A percentile compares a stretch with the other conserved stretches of the same genome.
Evolutionary conservation across 2,329 filamentous ascomycete species (phyloP).

Genomic region (Xylaria sp.): DNA sequence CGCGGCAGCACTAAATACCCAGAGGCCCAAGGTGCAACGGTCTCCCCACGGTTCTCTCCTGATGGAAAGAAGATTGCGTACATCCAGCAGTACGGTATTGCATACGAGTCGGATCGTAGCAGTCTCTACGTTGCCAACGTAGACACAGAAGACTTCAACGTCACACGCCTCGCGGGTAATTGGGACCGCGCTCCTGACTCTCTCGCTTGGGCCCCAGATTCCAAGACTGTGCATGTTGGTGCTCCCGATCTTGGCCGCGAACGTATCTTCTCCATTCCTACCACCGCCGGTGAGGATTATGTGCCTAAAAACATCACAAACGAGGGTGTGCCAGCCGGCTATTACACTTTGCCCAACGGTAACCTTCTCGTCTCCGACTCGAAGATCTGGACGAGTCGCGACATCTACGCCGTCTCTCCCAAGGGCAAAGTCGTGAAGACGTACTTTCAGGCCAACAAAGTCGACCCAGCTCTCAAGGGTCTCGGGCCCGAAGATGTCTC

Average conservation of each 20-base stretch:
- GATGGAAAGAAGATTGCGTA: constrained; percentile 64
- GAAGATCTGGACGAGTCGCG: constrained; percentile 45
- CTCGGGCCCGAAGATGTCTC: constrained; percentile 42
- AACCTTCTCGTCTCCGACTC: constrained; percentile 42
- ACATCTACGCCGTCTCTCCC: constrained; percentile 41
- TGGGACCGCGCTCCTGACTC: constrained; percentile 42
- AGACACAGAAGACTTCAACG: constrained; percentile 55
- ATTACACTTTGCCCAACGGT: constrained; percentile 38
- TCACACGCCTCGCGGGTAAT: constrained; percentile 40
- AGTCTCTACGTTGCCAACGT: constrained; percentile 46
- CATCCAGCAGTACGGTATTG: constrained; percentile 63
- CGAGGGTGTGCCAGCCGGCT: constrained; percentile 39
- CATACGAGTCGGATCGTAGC: constrained; percentile 58
- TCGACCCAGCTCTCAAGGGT: constrained; percentile 43
- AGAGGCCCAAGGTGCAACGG: constrained; percentile 44
- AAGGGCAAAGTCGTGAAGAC: constrained; percentile 38
- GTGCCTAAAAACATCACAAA: constrained; percentile 43
- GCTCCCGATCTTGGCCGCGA: constrained; percentile 41
- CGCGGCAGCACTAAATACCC: constrained; percentile 40
- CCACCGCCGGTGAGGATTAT: constrained; percentile 38
- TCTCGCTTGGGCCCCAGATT: constrained; percentile 39
- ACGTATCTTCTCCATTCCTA: constrained; percentile 42
- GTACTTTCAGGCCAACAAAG: constrained; percentile 45
- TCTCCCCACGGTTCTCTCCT: constrained; percentile 57
- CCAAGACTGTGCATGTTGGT: constrained; percentile 38